A percentile compares a stretch with the other conserved stretches of the same genome.
Evolutionary conservation across 2,329 filamentous ascomycete genomes (phyloP).

Genomic region (Decorospora gaudefroyi): DNA sequence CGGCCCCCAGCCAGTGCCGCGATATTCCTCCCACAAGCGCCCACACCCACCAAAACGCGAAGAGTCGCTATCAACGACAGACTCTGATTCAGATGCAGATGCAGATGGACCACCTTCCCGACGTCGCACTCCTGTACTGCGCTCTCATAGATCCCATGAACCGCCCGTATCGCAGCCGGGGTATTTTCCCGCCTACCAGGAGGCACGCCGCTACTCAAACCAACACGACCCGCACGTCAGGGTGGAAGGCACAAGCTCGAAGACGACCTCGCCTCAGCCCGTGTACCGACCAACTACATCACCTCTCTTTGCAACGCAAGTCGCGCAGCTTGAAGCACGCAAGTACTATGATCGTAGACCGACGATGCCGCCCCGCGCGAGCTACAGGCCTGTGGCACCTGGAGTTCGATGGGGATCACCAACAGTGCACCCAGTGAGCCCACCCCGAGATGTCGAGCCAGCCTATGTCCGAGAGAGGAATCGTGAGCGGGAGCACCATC

Average conservation of each 20-base stretch:
- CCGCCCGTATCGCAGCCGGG: conserved; percentile 47
- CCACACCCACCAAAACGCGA: conserved; percentile 41
- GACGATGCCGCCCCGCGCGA: conserved; percentile 30
- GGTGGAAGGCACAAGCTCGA: conserved; percentile 22
- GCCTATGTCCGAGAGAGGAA: conserved; percentile 25
- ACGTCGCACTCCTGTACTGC: conserved; percentile 39
- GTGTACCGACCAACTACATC: conserved; percentile 53
- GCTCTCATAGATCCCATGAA: conserved; percentile 52
- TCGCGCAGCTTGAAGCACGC: conserved; percentile 47
- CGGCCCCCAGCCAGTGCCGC: conserved; percentile 25
- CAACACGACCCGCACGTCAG: conserved; percentile 23
- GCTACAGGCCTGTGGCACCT: conserved; percentile 31
- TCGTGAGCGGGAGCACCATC: conserved; percentile 20
- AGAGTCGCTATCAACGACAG: conserved; percentile 41
- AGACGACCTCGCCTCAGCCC: conserved; percentile 28
- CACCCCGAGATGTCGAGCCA: conserved; percentile 29
- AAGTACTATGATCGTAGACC: conserved; percentile 41
- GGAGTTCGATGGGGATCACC: conserved; percentile 33
- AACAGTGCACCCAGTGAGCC: conserved; percentile 19
- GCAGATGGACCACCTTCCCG: conserved; percentile 32
- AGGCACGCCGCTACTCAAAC: conserved; percentile 35
- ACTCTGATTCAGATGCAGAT: conserved; percentile 41
- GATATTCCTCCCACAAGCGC: conserved; percentile 38
- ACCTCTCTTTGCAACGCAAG: conserved; percentile 54
- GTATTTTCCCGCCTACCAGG: conserved; percentile 46